These are phyloP conservation scores for Boeremia lycopersici DNA, from an alignment of 2,329 filamentous ascomycete species.

Conservation along the genomic window DNA sequence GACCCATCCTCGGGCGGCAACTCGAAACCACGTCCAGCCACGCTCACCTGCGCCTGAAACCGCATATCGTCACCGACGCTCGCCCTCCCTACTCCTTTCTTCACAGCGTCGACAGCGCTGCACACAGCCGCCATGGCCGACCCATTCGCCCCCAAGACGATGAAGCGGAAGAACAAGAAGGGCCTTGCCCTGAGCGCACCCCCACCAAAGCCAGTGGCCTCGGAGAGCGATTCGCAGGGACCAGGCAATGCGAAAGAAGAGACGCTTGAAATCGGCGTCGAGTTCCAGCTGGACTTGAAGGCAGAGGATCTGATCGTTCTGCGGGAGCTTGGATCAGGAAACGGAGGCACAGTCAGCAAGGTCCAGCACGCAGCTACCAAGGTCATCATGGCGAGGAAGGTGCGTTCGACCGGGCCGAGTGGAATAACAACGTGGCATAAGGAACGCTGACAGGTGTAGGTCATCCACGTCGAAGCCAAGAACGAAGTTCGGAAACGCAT, in stretches of 20 bases:
- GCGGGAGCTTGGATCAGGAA: conserved; percentile 93
- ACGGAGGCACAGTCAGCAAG: conserved; percentile 98
- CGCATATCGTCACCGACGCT: neutral
- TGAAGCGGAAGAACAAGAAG: conserved; percentile 99
- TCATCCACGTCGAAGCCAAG: conserved; percentile 98
- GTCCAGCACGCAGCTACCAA: conserved; percentile 94
- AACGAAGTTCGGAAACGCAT: conserved; percentile 97
- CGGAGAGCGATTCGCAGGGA: conserved; percentile 71
- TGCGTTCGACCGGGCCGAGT: conserved; percentile 49
- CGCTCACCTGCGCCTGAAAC: conserved; percentile 10
- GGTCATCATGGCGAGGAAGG: conserved; percentile 97
- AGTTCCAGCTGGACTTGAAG: conserved; percentile 91
- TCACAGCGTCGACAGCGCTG: conserved; percentile 5
- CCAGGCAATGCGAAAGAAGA: conserved; percentile 70
- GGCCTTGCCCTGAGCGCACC: conserved; percentile 85
- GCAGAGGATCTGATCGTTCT: conserved; percentile 91
- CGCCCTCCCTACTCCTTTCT: neutral
- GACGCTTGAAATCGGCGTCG: conserved; percentile 92
- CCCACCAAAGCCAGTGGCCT: conserved; percentile 72
- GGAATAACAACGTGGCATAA: neutral
- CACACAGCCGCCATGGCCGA: conserved; percentile 58
- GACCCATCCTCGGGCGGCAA: conserved; percentile 46
- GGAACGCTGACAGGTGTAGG: conserved; percentile 58
- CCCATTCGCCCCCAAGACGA: conserved; percentile 71
- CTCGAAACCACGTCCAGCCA: conserved; percentile 32